Evolutionary conservation across 2,329 filamentous ascomycete genomes (phyloP).

Genomic region (Fusarium fracticaudum): DNA sequence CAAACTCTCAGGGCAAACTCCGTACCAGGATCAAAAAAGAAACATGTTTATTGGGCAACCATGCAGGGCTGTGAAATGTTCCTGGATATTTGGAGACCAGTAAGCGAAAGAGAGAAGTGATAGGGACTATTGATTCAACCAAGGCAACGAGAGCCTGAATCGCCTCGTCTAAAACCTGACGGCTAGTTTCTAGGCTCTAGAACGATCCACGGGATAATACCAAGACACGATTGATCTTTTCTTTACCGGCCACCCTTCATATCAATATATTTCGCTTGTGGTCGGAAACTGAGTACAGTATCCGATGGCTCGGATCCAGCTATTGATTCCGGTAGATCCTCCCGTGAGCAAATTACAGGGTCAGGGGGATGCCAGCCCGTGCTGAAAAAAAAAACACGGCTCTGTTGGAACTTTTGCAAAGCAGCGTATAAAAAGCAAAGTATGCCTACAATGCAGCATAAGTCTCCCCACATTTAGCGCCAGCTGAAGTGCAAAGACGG

Average conservation of each 20-base stretch:
- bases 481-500: neutral
- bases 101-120: neutral
- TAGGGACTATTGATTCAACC: neutral
- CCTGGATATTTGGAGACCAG: neutral
- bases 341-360: accelerated
- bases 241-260: accelerated
- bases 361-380: neutral
- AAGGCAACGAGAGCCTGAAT: neutral
- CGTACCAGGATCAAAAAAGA: neutral
- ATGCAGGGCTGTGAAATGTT: neutral
- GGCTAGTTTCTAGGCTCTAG: neutral
- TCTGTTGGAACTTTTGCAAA: neutral
- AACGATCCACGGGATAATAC: too few relatives aligned
- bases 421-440: neutral
- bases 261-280: accelerated
- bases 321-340: too few relatives aligned
- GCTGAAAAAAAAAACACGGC: too few relatives aligned
- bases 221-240: too few relatives aligned
- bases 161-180: neutral
- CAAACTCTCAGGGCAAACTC: neutral
- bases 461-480: too few relatives aligned
- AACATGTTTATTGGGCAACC: neutral
- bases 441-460: neutral
- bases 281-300: neutral
- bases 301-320: neutral